A percentile compares a stretch with the other conserved stretches of the same genome.
phyloP scores from a whole-genome alignment of 495 filamentous ascomycete species.

The Aspergillus leporis region DNA sequence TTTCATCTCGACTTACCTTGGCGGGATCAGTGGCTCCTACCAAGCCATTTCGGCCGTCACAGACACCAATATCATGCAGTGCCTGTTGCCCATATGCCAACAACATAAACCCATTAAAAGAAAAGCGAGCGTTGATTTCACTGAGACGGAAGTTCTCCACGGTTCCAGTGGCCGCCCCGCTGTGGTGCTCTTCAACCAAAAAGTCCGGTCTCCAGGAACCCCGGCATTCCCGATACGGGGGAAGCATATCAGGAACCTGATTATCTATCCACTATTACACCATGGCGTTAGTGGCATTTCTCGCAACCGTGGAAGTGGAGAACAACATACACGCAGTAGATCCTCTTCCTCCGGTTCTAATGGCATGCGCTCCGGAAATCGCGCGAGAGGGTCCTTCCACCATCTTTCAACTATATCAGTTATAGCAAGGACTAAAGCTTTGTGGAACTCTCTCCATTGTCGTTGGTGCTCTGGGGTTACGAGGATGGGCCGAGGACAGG shows the following conservation, averaged over 20 bases:
- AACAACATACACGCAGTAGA: slow-evolving; percentile 23
- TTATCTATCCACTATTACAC: slow-evolving; percentile 19
- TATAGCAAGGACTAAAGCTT: slow-evolving; percentile 33
- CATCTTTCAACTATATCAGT: slow-evolving; percentile 42
- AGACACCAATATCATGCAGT: slow-evolving; percentile 13
- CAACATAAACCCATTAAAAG: slow-evolving; percentile 37
- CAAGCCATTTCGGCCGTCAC: slow-evolving; percentile 5
- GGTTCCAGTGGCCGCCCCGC: neutral
- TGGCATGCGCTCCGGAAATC: slow-evolving; percentile 41
- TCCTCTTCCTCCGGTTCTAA: slow-evolving; percentile 36
- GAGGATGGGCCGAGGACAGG: slow-evolving; percentile 22
- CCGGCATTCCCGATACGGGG: slow-evolving; percentile 12
- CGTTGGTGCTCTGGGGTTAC: slow-evolving; percentile 13
- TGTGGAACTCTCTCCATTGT: slow-evolving; percentile 25
- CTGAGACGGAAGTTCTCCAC: slow-evolving; percentile 35
- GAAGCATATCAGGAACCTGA: slow-evolving; percentile 2
- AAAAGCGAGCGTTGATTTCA: slow-evolving; percentile 50
- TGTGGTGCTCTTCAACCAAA: slow-evolving; percentile 28
- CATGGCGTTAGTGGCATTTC: slow-evolving; percentile 1
- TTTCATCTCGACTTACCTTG: slow-evolving; percentile 17
- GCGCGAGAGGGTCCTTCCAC: slow-evolving; percentile 36
- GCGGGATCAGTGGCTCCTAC: slow-evolving; percentile 8
- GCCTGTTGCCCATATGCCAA: slow-evolving; percentile 24
- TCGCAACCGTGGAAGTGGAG: neutral
- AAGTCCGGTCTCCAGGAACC: slow-evolving; percentile 49